A percentile compares a stretch with the other conserved stretches of the same genome.
Conservation (phyloP, 2,329 filamentous ascomycete genomes). For the Sphaceloma murrayae region DNA sequence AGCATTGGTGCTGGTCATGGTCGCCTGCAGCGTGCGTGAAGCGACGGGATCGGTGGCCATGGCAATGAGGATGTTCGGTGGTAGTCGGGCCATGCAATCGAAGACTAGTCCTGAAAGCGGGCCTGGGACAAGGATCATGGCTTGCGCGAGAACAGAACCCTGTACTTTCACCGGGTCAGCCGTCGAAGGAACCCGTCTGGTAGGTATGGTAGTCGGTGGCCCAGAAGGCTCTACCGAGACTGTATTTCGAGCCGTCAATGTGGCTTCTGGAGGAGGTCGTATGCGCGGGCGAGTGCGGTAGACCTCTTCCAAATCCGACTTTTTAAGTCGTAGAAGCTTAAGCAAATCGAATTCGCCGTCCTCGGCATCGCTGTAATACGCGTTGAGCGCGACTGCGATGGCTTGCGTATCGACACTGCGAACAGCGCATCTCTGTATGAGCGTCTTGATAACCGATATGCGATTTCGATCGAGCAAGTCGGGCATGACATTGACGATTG, state of each 20-base stretch:
- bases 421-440: slow-evolving; percentile 73
- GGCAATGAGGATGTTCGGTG: slow-evolving; percentile 44
- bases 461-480: slow-evolving; percentile 65
- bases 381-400: slow-evolving; percentile 49
- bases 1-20: slow-evolving; percentile 47
- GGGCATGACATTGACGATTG: slow-evolving; percentile 63
- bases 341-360: slow-evolving; percentile 45
- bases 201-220: slow-evolving; percentile 10
- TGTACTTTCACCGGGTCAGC: slow-evolving; percentile 44
- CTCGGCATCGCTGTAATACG: slow-evolving; percentile 42
- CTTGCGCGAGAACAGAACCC: slow-evolving; percentile 69
- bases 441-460: slow-evolving; percentile 66
- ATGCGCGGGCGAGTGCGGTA: neutral
- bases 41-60: slow-evolving; percentile 54
- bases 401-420: slow-evolving; percentile 51
- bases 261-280: slow-evolving; percentile 10
- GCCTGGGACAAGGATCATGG: slow-evolving; percentile 67
- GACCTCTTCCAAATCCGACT: slow-evolving; percentile 22
- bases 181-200: slow-evolving; percentile 11
- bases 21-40: slow-evolving; percentile 56
- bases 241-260: slow-evolving; percentile 18
- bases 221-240: slow-evolving; percentile 14
- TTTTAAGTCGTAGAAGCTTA: slow-evolving; percentile 51
- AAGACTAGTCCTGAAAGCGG: slow-evolving; percentile 61
- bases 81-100: slow-evolving; percentile 42